Evolutionary conservation across 2,329 filamentous ascomycete species (phyloP), one percentile per base, ranked within the genome.

Genomic region (Triangularia verruculosa): DNA sequence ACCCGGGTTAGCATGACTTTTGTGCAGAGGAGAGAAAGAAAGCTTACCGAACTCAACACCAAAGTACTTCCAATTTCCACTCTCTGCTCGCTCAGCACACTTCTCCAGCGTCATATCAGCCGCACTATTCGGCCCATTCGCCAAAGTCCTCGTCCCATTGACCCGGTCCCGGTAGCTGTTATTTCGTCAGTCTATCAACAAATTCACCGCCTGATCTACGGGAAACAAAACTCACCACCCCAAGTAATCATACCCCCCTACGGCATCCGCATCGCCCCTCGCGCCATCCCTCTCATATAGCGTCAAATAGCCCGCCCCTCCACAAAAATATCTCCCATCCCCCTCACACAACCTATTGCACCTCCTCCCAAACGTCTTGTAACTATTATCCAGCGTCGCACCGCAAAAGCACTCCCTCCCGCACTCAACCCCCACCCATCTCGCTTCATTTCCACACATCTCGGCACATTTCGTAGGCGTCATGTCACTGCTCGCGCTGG

Each of bases 361-460:
- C 20, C 32, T 20, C 32, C 56, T 39, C 4, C 25, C 15, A 43
- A 58, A 58, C 3, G 56, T 58, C 17, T 43, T 34, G 24, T 58
- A 58, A 6, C 15, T 24, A 17, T 39, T 43, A 6, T 25, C 22
- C 15, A 58, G 24, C 17, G 34, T 34, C 9, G 56, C 30, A 17
- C 56, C 56, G 22, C 56, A 58, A 32, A 32, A 58, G 56, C 56
- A 58, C 34, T 58, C 56, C 39, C 56, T 58, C 20, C 56, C 56
- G n/a, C 47, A 58, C 39, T 58, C 56, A 3, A 58, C 30, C 2
- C 56, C 56, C 8, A 58, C 25, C 15, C 15, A 58, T 6, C 39
- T 47, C n/a, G 17, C 15, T 13, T 25, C 13, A n/a, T 13, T n/a
- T 1, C 30, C 30, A 13, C 56, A 58, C 30, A 58, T 25, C 22